A percentile compares a stretch with the other conserved stretches of the same genome.
phyloP scores from a whole-genome alignment of 2,329 filamentous ascomycete genomes.

The Penicillium carneum region DNA sequence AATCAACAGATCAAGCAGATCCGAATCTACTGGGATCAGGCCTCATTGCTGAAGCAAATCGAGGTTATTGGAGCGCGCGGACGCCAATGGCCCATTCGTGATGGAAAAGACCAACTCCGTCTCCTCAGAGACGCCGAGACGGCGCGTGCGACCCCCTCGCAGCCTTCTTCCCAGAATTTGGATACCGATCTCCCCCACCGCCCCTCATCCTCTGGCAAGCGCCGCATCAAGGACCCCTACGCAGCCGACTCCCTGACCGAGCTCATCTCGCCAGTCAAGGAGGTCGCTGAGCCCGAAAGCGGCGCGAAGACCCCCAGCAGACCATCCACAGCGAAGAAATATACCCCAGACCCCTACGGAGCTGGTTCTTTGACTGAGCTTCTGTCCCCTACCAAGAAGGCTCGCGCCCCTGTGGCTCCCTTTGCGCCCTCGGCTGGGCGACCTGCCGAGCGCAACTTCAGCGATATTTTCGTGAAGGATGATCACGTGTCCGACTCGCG shows the following conservation, averaged over 20 bases:
- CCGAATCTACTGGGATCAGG: slow-evolving; percentile 94
- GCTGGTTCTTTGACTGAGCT: slow-evolving; percentile 70
- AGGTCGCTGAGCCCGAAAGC: slow-evolving; percentile 35
- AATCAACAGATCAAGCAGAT: slow-evolving; percentile 83
- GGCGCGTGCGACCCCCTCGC: slow-evolving; percentile 31
- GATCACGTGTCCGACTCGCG: slow-evolving; percentile 44
- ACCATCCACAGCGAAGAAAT: slow-evolving; percentile 45
- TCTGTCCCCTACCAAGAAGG: slow-evolving; percentile 65
- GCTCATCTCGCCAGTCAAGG: slow-evolving; percentile 67
- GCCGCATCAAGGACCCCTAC: slow-evolving; percentile 53
- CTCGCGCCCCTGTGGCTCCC: slow-evolving; percentile 63
- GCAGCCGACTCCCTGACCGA: slow-evolving; percentile 70
- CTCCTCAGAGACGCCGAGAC: slow-evolving; percentile 68
- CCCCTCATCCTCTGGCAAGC: slow-evolving; percentile 50
- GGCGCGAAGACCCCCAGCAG: slow-evolving; percentile 21
- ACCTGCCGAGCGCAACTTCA: slow-evolving; percentile 70
- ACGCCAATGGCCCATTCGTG: slow-evolving; percentile 92
- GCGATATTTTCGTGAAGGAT: slow-evolving; percentile 71
- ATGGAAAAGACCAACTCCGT: slow-evolving; percentile 81
- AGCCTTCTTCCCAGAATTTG: slow-evolving; percentile 28
- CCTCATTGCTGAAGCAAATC: slow-evolving; percentile 86
- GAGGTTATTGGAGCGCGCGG: slow-evolving; percentile 90
- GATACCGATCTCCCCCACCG: slow-evolving; percentile 25
- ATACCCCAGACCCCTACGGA: slow-evolving; percentile 48
- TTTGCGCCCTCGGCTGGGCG: slow-evolving; percentile 70